phyloP scores from a whole-genome alignment of 345 rosid genomes.

The Rhizophora apiculata region DNA sequence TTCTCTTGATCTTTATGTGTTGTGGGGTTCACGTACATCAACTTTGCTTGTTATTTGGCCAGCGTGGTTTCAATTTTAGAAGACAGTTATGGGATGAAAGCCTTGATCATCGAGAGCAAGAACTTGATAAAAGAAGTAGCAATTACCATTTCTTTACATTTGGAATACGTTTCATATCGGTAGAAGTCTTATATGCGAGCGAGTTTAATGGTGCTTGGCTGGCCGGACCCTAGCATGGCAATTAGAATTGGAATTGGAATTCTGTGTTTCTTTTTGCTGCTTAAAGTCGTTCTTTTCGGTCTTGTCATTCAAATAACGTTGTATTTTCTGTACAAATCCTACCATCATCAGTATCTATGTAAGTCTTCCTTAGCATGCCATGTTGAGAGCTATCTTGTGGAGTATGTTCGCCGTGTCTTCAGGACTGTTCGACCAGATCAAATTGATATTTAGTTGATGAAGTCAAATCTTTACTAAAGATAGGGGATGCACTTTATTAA shows the following conservation, averaged over 20 bases:
- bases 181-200: conserved; percentile 13
- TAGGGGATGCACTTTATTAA: too few relatives aligned
- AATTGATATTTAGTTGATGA: not conserved
- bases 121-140: not conserved
- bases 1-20: conserved; percentile 7
- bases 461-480: too few relatives aligned
- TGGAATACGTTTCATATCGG: conserved; percentile 14
- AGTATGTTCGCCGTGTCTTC: not conserved
- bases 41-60: conserved; percentile 16
- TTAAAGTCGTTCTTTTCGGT: conserved; percentile 2
- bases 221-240: not conserved
- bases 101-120: not conserved
- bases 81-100: conserved; percentile 7
- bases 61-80: conserved; percentile 20
- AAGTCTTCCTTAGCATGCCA: not conserved
- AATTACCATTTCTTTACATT: not conserved
- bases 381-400: not conserved
- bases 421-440: not conserved
- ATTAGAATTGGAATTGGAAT: not conserved
- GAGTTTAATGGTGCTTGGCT: conserved; percentile 30
- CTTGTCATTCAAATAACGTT: conserved; percentile 13
- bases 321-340: conserved; percentile 21
- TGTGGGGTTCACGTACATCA: conserved; percentile 30
- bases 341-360: not conserved
- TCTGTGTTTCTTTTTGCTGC: not conserved